Evolutionary conservation across 495 filamentous ascomycete species (phyloP).

Genomic region (Amphirosellinia nigrospora): DNA sequence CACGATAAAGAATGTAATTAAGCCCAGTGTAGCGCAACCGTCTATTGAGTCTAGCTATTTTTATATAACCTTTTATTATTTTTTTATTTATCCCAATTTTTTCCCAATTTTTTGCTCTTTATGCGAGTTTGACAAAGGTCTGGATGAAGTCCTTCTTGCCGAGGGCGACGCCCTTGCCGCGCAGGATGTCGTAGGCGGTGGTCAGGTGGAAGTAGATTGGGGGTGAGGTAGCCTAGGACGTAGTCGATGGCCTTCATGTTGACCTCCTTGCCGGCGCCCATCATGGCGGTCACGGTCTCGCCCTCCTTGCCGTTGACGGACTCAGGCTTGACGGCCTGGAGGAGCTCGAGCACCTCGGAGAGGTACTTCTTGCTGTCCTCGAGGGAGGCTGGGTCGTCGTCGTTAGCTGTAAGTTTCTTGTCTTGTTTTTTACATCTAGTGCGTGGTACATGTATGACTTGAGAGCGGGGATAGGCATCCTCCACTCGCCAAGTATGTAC

Average conservation of each 20-base stretch:
- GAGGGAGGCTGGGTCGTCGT: constrained; percentile 12
- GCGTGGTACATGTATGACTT: background rate
- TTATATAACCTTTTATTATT: constrained; percentile 9
- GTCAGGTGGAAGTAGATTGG: constrained; percentile 67
- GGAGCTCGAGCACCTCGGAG: constrained; percentile 28
- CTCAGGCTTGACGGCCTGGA: constrained; percentile 48
- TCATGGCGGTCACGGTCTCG: constrained; percentile 39
- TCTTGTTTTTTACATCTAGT: background rate
- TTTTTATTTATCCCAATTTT: background rate
- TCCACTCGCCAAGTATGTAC: background rate
- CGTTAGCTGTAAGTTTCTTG: background rate
- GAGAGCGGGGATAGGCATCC: no score
- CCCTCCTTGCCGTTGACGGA: constrained; percentile 43
- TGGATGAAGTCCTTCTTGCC: constrained; percentile 61
- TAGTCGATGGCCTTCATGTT: constrained; percentile 32
- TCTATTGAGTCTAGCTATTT: constrained; percentile 18
- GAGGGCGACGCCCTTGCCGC: constrained; percentile 61
- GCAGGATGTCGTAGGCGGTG: constrained; percentile 61
- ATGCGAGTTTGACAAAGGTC: constrained; percentile 30
- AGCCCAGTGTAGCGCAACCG: background rate
- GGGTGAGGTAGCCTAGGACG: constrained; percentile 47
- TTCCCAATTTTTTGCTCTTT: background rate
- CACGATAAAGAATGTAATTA: background rate
- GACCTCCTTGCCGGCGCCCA: constrained; percentile 25
- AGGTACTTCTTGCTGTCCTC: constrained; percentile 33